Evolutionary conservation across 106 monocot species (phyloP).

Genomic region (Hemerocallis citrina): DNA sequence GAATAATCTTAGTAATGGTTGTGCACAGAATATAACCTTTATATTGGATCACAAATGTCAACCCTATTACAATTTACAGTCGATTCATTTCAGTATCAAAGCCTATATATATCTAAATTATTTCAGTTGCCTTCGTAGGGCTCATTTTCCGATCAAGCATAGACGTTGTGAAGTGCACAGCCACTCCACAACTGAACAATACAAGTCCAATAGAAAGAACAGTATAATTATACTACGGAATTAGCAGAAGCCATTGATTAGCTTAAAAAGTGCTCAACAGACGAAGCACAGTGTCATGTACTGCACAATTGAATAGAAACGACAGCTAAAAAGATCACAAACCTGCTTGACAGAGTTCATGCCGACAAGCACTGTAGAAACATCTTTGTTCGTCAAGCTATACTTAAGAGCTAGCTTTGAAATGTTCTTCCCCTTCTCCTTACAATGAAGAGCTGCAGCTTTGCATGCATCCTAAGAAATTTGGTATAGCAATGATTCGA

Average conservation of each 20-base stretch:
- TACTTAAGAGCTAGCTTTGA: slow-evolving; percentile 85
- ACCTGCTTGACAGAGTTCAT: slow-evolving; percentile 88
- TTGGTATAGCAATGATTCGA: not conserved
- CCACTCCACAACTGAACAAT: not conserved
- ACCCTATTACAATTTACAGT: too few species aligned
- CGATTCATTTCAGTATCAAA: too few species aligned
- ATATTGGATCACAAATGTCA: too few species aligned
- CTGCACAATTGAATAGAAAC: not conserved
- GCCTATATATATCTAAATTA: too few species aligned
- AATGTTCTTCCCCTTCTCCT: slow-evolving; percentile 62
- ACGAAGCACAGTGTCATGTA: not conserved
- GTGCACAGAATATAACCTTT: too few species aligned
- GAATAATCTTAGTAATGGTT: too few species aligned
- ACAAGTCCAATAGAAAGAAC: not conserved
- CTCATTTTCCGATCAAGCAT: not conserved
- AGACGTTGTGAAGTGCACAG: not conserved
- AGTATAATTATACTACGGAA: not conserved
- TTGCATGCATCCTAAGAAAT: slow-evolving; percentile 50
- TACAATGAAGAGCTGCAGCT: slow-evolving; percentile 65
- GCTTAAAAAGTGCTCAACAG: not conserved
- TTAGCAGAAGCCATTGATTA: too few species aligned
- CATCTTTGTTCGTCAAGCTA: slow-evolving; percentile 71
- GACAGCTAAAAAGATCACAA: not conserved
- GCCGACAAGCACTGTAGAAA: slow-evolving; percentile 80
- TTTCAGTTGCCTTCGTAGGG: not conserved